Evolutionary conservation across 148 eudicot species (phyloP).

Genomic region (Pouteria glomerata): DNA sequence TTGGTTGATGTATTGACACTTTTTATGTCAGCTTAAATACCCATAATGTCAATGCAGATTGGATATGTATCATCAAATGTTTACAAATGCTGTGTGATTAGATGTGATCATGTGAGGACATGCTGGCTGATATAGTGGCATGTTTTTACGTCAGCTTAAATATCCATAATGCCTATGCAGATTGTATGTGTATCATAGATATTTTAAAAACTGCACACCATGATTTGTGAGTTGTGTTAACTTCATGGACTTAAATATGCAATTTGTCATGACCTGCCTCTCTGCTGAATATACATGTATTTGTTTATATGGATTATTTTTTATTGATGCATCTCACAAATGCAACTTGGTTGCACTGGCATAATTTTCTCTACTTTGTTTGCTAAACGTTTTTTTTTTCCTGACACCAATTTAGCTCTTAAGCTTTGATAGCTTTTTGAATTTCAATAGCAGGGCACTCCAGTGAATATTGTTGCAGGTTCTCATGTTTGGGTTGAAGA

Average conservation of each 20-base stretch:
- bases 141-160: not conserved
- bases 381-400: not conserved
- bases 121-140: not conserved
- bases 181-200: not conserved
- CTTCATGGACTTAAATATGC: not conserved
- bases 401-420: not conserved
- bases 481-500: conserved; percentile 68
- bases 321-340: not conserved
- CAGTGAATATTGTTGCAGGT: conserved; percentile 46
- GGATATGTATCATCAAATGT: not conserved
- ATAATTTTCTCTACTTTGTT: not conserved
- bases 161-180: not conserved
- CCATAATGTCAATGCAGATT: not conserved
- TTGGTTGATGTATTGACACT: not conserved
- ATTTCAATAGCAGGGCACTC: conserved; percentile 36
- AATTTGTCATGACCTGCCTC: not conserved
- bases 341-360: not conserved
- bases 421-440: not conserved
- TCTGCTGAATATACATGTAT: not conserved
- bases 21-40: not conserved
- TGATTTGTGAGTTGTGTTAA: not conserved
- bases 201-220: not conserved
- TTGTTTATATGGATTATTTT: not conserved
- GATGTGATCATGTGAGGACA: not conserved
- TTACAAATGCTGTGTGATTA: not conserved